phyloP scores from a whole-genome alignment of 306 rosid genomes.

The Potentilla sterilis region DNA sequence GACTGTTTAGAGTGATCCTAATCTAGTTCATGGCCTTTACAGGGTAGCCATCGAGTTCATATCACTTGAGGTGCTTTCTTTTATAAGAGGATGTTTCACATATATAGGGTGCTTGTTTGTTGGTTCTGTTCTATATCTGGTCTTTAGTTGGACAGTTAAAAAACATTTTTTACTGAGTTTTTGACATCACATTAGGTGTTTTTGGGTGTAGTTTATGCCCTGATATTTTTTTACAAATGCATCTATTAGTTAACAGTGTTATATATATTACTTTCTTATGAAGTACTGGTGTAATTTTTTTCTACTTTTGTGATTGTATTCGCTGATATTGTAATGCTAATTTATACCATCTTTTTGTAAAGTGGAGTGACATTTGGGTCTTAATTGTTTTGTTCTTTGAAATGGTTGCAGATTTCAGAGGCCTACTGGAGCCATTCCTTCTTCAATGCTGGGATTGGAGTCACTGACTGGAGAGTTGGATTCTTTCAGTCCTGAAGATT shows the following conservation, averaged over 20 bases:
- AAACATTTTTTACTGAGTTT: background rate
- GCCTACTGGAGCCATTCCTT: constrained; percentile 70
- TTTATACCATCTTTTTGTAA: background rate
- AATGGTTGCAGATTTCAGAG: constrained; percentile 62
- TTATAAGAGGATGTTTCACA: background rate
- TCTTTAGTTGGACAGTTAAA: background rate
- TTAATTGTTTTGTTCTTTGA: background rate
- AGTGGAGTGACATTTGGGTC: background rate
- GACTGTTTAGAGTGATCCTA: background rate
- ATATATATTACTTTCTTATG: background rate
- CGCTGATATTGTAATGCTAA: background rate
- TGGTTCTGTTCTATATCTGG: no score
- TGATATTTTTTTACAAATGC: background rate
- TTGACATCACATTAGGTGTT: background rate
- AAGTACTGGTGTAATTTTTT: no score
- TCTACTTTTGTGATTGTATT: background rate
- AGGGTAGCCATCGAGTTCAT: background rate
- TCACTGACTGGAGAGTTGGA: constrained; percentile 65
- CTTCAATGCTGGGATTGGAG: constrained; percentile 74
- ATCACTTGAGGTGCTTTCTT: background rate
- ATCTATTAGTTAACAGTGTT: background rate
- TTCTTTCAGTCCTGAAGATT: constrained; percentile 74
- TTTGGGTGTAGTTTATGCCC: background rate
- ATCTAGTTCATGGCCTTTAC: background rate
- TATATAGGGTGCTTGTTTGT: no score